Base-by-base conservation (phyloP, 2,329 filamentous ascomycete species). In the Nemania sp. region DNA sequence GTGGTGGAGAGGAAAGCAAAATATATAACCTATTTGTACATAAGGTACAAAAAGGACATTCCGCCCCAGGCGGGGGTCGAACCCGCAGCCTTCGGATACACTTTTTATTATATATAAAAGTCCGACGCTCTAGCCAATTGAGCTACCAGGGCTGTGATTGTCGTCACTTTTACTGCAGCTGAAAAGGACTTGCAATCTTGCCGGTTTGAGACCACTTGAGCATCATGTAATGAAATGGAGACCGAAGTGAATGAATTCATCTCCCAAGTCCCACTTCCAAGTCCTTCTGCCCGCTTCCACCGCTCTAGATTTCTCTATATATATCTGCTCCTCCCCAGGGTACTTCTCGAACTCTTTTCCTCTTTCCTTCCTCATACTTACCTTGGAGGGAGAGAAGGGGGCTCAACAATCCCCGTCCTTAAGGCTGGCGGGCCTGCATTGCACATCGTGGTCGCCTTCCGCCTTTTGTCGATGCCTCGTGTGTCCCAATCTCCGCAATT, bases 41-140 rank as follows among this genome's bases (percentile, higher is more conserved):
- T n/a, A n/a, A n/a, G n/a, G n/a, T n/a, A n/a, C n/a, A n/a, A n/a
- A n/a, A n/a, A n/a, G n/a, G n/a, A n/a, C n/a, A n/a, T n/a, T n/a
- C n/a, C 73, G 73, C 74, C 74, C 73, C 72, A 74, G 71, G 74
- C 70, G 74, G 74, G 74, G 73, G 70, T 76, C 74, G 74, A 76
- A 76, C 74, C 74, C 74, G 69, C 74, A 75, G 72, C 74, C 74
- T 76, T 76, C 70, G 74, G 74, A 76, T 75, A n/a, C n/a, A n/a
- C n/a, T n/a, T n/a, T n/a, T n/a, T n/a, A n/a, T n/a, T n/a, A n/a
- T n/a, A n/a, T n/a, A n/a, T n/a, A n/a, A n/a, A n/a, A n/a, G n/a
- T n/a, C n/a, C n/a, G n/a, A n/a, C n/a, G n/a, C n/a, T n/a, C n/a
- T n/a, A n/a, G n/a, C n/a, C n/a, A n/a, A n/a, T n/a, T n/a, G n/a